Percentiles rank a stretch among this genome's conserved stretches.
Conservation (phyloP, 805 yeast genomes). For the Cyberlindnera subsufficiens region DNA sequence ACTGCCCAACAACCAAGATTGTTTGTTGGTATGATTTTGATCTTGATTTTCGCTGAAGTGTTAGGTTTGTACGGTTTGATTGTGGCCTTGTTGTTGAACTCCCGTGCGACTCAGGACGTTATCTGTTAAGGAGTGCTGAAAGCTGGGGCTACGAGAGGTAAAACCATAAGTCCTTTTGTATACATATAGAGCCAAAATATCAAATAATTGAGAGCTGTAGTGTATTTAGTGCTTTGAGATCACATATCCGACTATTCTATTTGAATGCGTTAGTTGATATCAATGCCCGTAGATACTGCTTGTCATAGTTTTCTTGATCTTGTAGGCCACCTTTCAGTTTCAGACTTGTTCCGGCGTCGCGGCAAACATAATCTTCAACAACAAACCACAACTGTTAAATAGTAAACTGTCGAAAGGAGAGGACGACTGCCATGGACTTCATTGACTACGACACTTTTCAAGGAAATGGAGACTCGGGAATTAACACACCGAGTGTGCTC, state of each 20-base stretch:
- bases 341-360: too few species aligned
- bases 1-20: constrained; percentile 97
- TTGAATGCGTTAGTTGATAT: too few species aligned
- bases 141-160: too few species aligned
- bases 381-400: too few species aligned
- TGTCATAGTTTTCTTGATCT: too few species aligned
- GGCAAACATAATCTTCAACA: too few species aligned
- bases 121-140: constrained; percentile 45
- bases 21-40: constrained; percentile 97
- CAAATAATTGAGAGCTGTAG: too few species aligned
- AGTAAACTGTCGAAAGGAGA: too few species aligned
- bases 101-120: constrained; percentile 94
- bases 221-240: too few species aligned
- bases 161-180: not conserved
- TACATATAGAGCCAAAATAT: not conserved
- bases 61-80: constrained; percentile 97
- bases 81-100: constrained; percentile 95
- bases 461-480: not conserved
- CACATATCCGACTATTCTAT: too few species aligned
- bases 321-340: too few species aligned
- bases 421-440: constrained; percentile 18
- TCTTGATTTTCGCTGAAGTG: constrained; percentile 98
- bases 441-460: constrained; percentile 22
- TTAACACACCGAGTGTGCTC: constrained; percentile 1
- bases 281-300: too few species aligned